Conservation (phyloP, 345 rosid genomes). For the Arabidopsis arenosa region DNA sequence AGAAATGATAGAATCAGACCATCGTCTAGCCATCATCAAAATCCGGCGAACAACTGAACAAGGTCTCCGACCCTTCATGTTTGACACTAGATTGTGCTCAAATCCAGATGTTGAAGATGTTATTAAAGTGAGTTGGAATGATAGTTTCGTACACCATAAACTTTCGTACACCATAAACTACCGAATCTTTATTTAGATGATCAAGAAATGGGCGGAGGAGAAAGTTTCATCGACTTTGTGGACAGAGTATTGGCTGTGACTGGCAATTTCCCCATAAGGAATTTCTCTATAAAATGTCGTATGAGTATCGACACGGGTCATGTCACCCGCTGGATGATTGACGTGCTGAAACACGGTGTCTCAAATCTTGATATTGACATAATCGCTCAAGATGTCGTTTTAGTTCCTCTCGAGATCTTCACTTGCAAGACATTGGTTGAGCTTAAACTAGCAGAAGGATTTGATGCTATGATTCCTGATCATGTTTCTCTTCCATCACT, state of each 20-base stretch:
- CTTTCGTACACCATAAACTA: no score
- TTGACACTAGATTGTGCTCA: no score
- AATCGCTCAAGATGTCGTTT: background rate
- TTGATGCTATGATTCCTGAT: background rate
- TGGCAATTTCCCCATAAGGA: background rate
- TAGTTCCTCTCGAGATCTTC: background rate
- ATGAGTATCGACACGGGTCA: background rate
- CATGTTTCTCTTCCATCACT: background rate
- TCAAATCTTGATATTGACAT: background rate
- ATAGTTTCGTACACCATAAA: no score
- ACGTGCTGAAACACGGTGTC: background rate
- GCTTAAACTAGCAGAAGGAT: background rate
- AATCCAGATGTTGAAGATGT: no score
- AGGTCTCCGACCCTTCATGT: no score
- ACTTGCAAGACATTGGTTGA: background rate
- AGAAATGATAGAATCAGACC: no score
- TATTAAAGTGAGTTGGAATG: no score
- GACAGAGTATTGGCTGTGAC: background rate
- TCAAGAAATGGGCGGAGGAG: background rate
- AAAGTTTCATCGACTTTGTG: background rate
- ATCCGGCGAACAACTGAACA: no score
- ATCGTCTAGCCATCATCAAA: no score
- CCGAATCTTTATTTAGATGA: background rate
- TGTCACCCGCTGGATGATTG: slow-evolving; percentile 18
- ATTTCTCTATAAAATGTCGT: background rate